phyloP scores from a whole-genome alignment of 176 grass and related monocot species.

The Juncus inflexus region DNA sequence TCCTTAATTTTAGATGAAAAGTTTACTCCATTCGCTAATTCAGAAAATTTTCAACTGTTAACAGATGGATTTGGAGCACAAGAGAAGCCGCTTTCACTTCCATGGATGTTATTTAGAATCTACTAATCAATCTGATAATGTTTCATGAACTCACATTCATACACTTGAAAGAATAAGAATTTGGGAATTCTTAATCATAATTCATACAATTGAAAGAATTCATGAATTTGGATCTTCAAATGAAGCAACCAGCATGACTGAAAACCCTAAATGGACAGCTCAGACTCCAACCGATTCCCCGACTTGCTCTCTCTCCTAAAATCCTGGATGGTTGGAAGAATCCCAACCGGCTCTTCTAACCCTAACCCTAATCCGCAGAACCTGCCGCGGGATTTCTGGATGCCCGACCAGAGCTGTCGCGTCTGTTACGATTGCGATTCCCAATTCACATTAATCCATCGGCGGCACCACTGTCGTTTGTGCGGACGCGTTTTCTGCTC shows the following conservation, averaged over 20 bases:
- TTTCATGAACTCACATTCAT: too few relatives aligned
- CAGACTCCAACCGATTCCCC: constrained; percentile 51
- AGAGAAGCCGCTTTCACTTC: constrained; percentile 21
- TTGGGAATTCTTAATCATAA: neutral
- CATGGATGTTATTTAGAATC: constrained; percentile 22
- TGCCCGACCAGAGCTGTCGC: constrained; percentile 94
- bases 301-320: constrained; percentile 62
- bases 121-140: neutral
- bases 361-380: constrained; percentile 24
- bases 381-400: constrained; percentile 81
- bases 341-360: constrained; percentile 3
- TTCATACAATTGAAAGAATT: neutral
- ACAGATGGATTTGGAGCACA: constrained; percentile 31
- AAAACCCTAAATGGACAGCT: constrained; percentile 49
- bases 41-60: constrained; percentile 4
- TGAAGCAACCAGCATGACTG: constrained; percentile 26
- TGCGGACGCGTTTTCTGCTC: constrained; percentile 96
- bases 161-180: too few relatives aligned
- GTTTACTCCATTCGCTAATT: neutral
- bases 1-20: neutral
- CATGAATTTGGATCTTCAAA: constrained; percentile 10
- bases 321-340: constrained; percentile 42
- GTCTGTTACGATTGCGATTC: constrained; percentile 95
- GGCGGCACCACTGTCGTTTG: constrained; percentile 86
- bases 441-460: constrained; percentile 86